Percentiles rank a stretch among this genome's conserved stretches.
Evolutionary conservation across 768 basidiomycete genomes (phyloP).

Genomic region (Antrodiella citrinella): DNA sequence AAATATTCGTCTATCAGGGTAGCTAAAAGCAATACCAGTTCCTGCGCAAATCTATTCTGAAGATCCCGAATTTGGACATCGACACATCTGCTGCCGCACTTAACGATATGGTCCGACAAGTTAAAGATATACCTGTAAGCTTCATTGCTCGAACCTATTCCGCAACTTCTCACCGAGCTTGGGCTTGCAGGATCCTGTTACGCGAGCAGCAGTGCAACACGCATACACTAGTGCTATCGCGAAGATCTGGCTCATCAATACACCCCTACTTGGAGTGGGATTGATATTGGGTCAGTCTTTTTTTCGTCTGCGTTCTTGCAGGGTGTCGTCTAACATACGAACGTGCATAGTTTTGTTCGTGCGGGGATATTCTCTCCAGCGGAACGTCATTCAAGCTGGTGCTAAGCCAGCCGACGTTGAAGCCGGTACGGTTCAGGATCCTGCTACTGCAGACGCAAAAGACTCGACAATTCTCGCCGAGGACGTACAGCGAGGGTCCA

Average conservation of each 20-base stretch:
- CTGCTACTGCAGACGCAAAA: constrained; percentile 1
- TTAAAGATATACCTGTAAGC: constrained; percentile 40
- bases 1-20: too few species aligned
- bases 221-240: constrained; percentile 58
- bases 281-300: constrained; percentile 31
- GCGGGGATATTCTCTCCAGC: constrained; percentile 50
- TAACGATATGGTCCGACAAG: constrained; percentile 35
- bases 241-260: constrained; percentile 57
- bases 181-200: constrained; percentile 35
- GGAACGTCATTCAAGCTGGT: constrained; percentile 34
- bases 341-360: constrained; percentile 49
- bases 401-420: constrained; percentile 22
- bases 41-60: constrained; percentile 28
- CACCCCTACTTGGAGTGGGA: constrained; percentile 45
- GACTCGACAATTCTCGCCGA: neutral
- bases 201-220: constrained; percentile 43
- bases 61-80: constrained; percentile 31
- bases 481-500: constrained; percentile 3
- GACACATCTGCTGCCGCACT: constrained; percentile 36
- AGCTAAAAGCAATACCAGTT: too few species aligned
- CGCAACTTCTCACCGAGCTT: neutral
- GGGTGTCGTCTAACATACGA: neutral
- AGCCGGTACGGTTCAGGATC: constrained; percentile 8
- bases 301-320: too few species aligned
- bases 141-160: too few species aligned